Percentiles rank a stretch among this genome's conserved stretches.
Conservation (phyloP, 306 rosid species). For the Oemleria cerasiformis region DNA sequence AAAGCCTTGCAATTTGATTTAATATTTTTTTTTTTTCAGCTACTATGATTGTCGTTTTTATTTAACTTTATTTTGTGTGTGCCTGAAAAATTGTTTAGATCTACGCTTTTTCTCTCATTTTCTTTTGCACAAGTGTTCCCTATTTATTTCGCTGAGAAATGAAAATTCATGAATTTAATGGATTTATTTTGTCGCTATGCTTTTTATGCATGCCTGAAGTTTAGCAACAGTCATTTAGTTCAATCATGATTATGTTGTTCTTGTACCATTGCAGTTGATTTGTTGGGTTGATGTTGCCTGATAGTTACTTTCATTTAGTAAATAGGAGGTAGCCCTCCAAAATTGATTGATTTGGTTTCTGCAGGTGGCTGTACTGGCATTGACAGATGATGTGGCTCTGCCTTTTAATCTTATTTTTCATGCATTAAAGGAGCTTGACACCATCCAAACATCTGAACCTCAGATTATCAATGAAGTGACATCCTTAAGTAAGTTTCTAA, state of each 20-base stretch:
- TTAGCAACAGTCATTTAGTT: neutral
- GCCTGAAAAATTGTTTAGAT: neutral
- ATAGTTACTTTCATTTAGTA: too few relatives aligned
- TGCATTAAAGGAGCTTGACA: slow-evolving; percentile 40
- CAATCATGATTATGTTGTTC: neutral
- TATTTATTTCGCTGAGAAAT: too few relatives aligned
- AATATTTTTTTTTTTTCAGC: too few relatives aligned
- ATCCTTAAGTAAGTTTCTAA: slow-evolving; percentile 40
- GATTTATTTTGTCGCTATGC: neutral
- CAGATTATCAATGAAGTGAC: slow-evolving; percentile 54
- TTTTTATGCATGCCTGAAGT: neutral
- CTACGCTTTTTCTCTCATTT: neutral
- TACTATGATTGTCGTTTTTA: neutral
- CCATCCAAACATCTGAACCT: slow-evolving; percentile 41
- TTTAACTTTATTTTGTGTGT: neutral
- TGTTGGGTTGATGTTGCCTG: too few relatives aligned
- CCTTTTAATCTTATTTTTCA: slow-evolving; percentile 40
- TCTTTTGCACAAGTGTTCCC: too few relatives aligned
- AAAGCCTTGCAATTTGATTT: too few relatives aligned
- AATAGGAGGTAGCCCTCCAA: neutral
- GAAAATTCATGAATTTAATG: too few relatives aligned
- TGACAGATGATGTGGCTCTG: slow-evolving; percentile 61
- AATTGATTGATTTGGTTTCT: slow-evolving; percentile 1
- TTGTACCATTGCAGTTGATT: neutral
- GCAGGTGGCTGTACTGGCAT: slow-evolving; percentile 58